Conservation (phyloP, 768 basidiomycete genomes). For the Termitomyces sp. region DNA sequence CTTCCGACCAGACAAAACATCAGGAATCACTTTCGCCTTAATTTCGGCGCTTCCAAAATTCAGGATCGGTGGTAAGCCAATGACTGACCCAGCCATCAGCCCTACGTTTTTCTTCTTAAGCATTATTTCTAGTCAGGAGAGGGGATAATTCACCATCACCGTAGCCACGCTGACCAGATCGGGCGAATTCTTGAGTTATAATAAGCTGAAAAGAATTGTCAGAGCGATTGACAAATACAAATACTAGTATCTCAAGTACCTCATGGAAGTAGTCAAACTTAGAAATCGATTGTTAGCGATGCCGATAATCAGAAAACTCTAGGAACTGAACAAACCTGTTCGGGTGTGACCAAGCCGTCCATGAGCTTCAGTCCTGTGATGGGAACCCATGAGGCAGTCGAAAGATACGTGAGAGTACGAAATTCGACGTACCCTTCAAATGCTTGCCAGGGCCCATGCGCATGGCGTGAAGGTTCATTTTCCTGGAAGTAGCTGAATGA, state of each 20-base stretch:
- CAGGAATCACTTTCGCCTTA: conserved; percentile 53
- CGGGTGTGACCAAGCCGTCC: conserved; percentile 76
- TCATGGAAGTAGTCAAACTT: conserved; percentile 91
- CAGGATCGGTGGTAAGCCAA: conserved; percentile 80
- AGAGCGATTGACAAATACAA: background rate
- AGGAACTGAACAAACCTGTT: conserved; percentile 45
- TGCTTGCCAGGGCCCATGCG: conserved; percentile 92
- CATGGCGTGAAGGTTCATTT: conserved; percentile 82
- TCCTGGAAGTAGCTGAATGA: conserved; percentile 30
- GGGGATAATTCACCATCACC: conserved; percentile 55
- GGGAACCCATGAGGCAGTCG: background rate
- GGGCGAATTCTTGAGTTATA: conserved; percentile 71
- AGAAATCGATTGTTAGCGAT: conserved; percentile 8
- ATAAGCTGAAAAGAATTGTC: conserved; percentile 46
- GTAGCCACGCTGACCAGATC: conserved; percentile 74
- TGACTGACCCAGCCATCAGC: conserved; percentile 70
- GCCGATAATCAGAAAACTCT: background rate
- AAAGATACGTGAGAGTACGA: background rate
- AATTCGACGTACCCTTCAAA: conserved; percentile 41
- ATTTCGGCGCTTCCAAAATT: conserved; percentile 71
- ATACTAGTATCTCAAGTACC: conserved; percentile 22
- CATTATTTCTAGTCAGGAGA: background rate
- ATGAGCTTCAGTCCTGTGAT: conserved; percentile 62
- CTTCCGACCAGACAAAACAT: conserved; percentile 69
- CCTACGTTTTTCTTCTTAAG: conserved; percentile 21